Conservation (phyloP, 805 yeast species). For the Hanseniaspora clermontiae region DNA sequence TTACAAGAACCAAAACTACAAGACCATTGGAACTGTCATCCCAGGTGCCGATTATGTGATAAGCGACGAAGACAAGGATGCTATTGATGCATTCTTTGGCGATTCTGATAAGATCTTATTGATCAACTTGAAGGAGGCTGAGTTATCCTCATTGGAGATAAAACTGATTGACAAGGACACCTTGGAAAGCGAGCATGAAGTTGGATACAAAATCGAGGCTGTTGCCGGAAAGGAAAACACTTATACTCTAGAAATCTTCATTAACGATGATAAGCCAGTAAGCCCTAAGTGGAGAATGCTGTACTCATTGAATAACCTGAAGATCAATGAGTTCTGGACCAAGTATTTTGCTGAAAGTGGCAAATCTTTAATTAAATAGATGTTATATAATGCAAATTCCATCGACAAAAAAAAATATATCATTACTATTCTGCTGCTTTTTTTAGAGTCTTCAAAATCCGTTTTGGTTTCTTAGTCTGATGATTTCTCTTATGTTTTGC, state of each 20-base stretch:
- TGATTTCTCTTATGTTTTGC: conserved; percentile 50
- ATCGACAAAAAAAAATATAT: not conserved
- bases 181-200: conserved; percentile 3
- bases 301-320: conserved; percentile 11
- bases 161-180: conserved; percentile 14
- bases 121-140: conserved; percentile 31
- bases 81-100: conserved; percentile 33
- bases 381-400: not conserved
- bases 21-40: conserved; percentile 11
- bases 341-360: not conserved
- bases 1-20: conserved; percentile 11
- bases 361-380: not conserved
- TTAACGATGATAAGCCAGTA: conserved; percentile 12
- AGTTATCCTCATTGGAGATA: conserved; percentile 16
- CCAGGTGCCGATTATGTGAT: conserved; percentile 22
- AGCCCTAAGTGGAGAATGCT: conserved; percentile 13
- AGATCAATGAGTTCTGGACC: conserved; percentile 5
- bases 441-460: not conserved
- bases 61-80: conserved; percentile 21
- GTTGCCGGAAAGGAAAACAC: conserved; percentile 15
- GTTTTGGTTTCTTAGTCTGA: conserved; percentile 27
- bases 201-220: conserved; percentile 20
- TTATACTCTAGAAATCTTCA: not conserved
- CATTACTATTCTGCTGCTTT: not conserved
- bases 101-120: conserved; percentile 33